Percentiles rank a stretch among this genome's conserved stretches.
phyloP scores from a whole-genome alignment of 257 asterid genomes.

The Plantago ovata region DNA sequence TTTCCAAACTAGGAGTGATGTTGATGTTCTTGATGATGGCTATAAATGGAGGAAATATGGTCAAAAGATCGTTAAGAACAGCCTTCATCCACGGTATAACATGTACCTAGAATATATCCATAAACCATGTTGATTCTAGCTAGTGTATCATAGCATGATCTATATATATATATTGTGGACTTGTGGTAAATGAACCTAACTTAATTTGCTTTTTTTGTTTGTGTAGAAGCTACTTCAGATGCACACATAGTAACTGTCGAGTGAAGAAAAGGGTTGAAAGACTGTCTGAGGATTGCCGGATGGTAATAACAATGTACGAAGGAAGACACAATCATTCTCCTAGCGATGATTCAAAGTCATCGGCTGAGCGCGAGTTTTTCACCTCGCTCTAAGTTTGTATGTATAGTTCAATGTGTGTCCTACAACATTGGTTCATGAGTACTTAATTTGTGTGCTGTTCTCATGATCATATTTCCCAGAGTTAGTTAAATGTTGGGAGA shows the following conservation, averaged over 20 bases:
- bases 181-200: no score
- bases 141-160: no score
- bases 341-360: slow-evolving; percentile 78
- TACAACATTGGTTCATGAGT: no score
- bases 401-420: no score
- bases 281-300: slow-evolving; percentile 79
- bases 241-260: slow-evolving; percentile 83
- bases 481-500: no score
- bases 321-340: slow-evolving; percentile 96
- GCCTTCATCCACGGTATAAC: slow-evolving; percentile 98
- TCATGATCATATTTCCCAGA: no score
- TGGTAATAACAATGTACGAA: slow-evolving; percentile 96
- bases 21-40: slow-evolving; percentile 92
- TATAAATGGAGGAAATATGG: slow-evolving; percentile 99
- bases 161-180: no score
- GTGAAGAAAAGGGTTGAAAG: slow-evolving; percentile 95
- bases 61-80: slow-evolving; percentile 89
- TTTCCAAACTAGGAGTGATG: slow-evolving; percentile 92
- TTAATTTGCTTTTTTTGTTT: not conserved
- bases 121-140: no score
- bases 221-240: slow-evolving; percentile 84
- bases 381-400: slow-evolving; percentile 29
- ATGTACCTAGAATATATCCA: no score
- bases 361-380: slow-evolving; percentile 64
- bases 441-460: no score